These are phyloP conservation scores for Cyberlindnera mrakii DNA, from an alignment of 805 yeast species.

Conservation along the genomic window DNA sequence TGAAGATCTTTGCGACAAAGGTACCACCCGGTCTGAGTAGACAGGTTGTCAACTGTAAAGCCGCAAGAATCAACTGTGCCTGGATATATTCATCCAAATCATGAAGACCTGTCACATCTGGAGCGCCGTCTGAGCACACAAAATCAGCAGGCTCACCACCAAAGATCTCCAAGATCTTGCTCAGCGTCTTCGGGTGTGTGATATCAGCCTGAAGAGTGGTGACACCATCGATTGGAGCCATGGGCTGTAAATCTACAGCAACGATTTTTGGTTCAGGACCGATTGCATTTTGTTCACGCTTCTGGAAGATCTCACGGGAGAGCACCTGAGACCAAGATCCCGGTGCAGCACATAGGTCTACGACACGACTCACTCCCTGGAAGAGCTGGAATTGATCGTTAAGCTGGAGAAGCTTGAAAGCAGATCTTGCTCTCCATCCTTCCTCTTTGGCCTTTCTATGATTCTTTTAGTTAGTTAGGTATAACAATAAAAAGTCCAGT, in stretches of 20 bases:
- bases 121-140: slow-evolving; percentile 97
- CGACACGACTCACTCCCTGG: slow-evolving; percentile 70
- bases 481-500: background rate
- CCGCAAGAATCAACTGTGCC: slow-evolving; percentile 88
- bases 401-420: slow-evolving; percentile 85
- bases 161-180: slow-evolving; percentile 68
- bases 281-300: slow-evolving; percentile 22
- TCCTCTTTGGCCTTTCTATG: slow-evolving; percentile 88
- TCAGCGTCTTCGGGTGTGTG: slow-evolving; percentile 88
- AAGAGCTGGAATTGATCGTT: slow-evolving; percentile 84
- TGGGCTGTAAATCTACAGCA: slow-evolving; percentile 94
- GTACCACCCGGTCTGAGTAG: slow-evolving; percentile 83
- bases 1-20: slow-evolving; percentile 92
- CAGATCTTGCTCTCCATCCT: slow-evolving; percentile 97
- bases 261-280: slow-evolving; percentile 69
- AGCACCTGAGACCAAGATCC: slow-evolving; percentile 98
- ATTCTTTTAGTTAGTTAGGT: slow-evolving; percentile 9
- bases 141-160: slow-evolving; percentile 93
- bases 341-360: slow-evolving; percentile 97
- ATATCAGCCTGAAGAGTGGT: slow-evolving; percentile 92
- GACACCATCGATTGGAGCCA: slow-evolving; percentile 93
- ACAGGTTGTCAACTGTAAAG: slow-evolving; percentile 87
- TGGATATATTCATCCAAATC: slow-evolving; percentile 96
- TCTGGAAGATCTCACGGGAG: slow-evolving; percentile 56
- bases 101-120: slow-evolving; percentile 96